Conservation (phyloP, 2,329 filamentous ascomycete species). For the Diaporthe helianthi region DNA sequence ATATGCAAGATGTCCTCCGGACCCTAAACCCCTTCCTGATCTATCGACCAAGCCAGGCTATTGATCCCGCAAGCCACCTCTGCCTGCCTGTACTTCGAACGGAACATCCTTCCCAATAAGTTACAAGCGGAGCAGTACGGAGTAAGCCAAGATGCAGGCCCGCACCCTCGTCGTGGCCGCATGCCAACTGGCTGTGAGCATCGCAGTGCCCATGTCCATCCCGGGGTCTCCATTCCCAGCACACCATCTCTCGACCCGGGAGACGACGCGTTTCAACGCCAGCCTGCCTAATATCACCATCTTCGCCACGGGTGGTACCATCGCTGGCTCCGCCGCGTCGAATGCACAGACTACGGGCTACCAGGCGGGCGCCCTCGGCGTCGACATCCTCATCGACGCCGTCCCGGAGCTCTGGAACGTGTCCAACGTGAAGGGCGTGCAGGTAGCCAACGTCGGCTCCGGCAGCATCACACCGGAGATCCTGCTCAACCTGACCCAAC, state of each 20-base stretch:
- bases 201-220: background rate
- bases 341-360: conserved; percentile 56
- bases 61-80: background rate
- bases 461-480: conserved; percentile 57
- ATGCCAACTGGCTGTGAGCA: conserved; percentile 11
- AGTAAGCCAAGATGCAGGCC: conserved; percentile 8
- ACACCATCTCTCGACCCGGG: background rate
- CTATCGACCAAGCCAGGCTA: background rate
- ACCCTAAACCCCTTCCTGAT: background rate
- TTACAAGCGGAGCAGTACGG: background rate
- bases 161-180: background rate
- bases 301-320: conserved; percentile 65
- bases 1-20: background rate
- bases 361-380: conserved; percentile 52
- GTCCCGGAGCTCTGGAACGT: conserved; percentile 62
- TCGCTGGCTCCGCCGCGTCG: conserved; percentile 58
- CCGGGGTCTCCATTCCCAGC: background rate
- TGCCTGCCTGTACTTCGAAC: background rate
- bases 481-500: conserved; percentile 54
- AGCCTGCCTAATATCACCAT: conserved; percentile 62
- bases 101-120: background rate
- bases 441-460: conserved; percentile 58
- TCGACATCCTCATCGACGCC: conserved; percentile 58
- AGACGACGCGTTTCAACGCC: conserved; percentile 28
- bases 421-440: conserved; percentile 60